Percentiles rank a stretch among this genome's conserved stretches.
Evolutionary conservation across 2,329 filamentous ascomycete genomes (phyloP).

Genomic region (Hypoxylon sp.): DNA sequence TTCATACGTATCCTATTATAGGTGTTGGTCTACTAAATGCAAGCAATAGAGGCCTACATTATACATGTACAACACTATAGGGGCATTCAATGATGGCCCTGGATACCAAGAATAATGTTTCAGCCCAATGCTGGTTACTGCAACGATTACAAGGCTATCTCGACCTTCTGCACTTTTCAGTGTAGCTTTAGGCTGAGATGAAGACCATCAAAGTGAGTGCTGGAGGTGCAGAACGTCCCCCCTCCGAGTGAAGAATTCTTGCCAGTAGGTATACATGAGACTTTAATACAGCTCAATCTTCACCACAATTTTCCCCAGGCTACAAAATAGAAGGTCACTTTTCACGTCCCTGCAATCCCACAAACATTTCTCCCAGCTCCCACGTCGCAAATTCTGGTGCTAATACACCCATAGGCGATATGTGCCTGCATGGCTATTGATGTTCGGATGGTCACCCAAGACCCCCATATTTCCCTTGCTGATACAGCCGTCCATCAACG

Average conservation of each 20-base stretch:
- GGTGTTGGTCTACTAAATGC: neutral
- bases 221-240: neutral
- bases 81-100: neutral
- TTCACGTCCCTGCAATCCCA: neutral
- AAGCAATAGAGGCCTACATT: neutral
- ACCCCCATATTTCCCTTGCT: conserved; percentile 46
- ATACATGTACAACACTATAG: neutral
- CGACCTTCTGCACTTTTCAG: neutral
- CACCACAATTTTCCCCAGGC: neutral
- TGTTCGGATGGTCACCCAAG: conserved; percentile 49
- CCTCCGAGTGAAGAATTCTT: conserved; percentile 1
- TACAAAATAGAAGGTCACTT: conserved; percentile 10
- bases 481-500: conserved; percentile 47
- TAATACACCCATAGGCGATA: conserved; percentile 50
- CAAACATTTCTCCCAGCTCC: neutral
- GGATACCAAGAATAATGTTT: neutral
- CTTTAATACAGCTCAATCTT: neutral
- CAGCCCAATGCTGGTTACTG: neutral
- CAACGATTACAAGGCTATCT: neutral
- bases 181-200: neutral
- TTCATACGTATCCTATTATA: neutral
- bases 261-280: conserved; percentile 2
- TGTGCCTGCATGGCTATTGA: conserved; percentile 50
- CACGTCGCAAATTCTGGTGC: neutral
- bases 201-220: conserved; percentile 6